Evolutionary conservation across 768 basidiomycete species (phyloP).

Genomic region (Russula griseocarnosa): DNA sequence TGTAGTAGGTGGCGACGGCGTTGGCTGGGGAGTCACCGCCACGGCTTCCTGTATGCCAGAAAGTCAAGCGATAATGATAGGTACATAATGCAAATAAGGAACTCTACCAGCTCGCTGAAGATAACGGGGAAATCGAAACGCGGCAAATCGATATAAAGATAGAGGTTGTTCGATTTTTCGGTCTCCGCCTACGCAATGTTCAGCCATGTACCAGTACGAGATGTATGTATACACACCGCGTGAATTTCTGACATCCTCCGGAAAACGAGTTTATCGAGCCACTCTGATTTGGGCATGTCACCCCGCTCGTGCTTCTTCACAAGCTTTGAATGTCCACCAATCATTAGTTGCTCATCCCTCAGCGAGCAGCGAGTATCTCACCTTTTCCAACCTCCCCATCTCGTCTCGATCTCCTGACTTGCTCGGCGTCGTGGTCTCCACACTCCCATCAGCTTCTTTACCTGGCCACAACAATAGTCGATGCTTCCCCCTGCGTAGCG

Average conservation of each 20-base stretch:
- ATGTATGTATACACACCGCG: constrained; percentile 51
- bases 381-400: constrained; percentile 94
- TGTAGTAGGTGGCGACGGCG: constrained; percentile 38
- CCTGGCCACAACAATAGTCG: constrained; percentile 79
- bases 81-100: not conserved
- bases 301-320: constrained; percentile 97
- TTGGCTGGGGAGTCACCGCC: constrained; percentile 36
- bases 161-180: constrained; percentile 89
- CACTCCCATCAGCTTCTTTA: constrained; percentile 79
- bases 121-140: constrained; percentile 97
- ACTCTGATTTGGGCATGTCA: constrained; percentile 90
- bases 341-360: not conserved
- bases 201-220: not conserved
- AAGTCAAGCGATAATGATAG: constrained; percentile 1
- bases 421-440: constrained; percentile 81
- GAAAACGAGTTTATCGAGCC: constrained; percentile 92
- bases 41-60: constrained; percentile 15
- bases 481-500: constrained; percentile 87
- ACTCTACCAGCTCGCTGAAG: constrained; percentile 80
- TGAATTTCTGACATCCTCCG: constrained; percentile 94
- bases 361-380: constrained; percentile 32
- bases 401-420: constrained; percentile 83
- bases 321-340: constrained; percentile 42
- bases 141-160: constrained; percentile 92
- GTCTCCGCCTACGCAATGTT: constrained; percentile 64